These are phyloP conservation scores for Aspergillus brasiliensis DNA, from an alignment of 2,329 filamentous ascomycete species.

Conservation along the genomic window DNA sequence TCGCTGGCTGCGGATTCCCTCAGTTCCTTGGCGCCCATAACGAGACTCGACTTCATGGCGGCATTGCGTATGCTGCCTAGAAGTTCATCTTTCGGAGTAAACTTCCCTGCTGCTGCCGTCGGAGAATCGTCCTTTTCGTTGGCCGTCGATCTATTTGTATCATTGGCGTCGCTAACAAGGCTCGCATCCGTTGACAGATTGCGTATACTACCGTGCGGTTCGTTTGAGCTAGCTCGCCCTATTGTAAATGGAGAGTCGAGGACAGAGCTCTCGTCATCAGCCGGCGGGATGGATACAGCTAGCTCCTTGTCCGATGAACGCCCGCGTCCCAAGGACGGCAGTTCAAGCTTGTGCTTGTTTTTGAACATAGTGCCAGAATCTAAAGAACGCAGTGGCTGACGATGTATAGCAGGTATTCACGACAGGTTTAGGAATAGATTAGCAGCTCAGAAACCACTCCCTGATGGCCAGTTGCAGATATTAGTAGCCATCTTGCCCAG, in stretches of 20 bases:
- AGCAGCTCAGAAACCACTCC: background rate
- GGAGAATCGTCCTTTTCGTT: too few species aligned
- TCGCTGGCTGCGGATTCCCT: background rate
- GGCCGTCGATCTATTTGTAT: too few species aligned
- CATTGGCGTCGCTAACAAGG: too few species aligned
- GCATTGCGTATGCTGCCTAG: background rate
- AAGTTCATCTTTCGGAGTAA: background rate
- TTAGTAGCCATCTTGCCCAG: background rate
- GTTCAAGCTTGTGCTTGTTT: background rate
- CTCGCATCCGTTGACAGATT: too few species aligned
- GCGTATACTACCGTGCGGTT: too few species aligned
- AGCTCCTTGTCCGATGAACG: background rate
- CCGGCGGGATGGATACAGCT: background rate
- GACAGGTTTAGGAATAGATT: too few species aligned
- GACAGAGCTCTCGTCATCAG: background rate
- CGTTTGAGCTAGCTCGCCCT: too few species aligned
- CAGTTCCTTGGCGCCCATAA: background rate
- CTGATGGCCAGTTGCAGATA: background rate
- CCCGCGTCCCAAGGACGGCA: background rate
- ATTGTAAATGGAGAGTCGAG: too few species aligned
- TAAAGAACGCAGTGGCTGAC: background rate
- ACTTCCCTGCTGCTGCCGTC: too few species aligned
- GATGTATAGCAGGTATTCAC: background rate
- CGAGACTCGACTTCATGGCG: background rate
- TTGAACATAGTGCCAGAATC: background rate